Evolutionary conservation across 768 basidiomycete species (phyloP).

Genomic region (Lentinula detonsa): DNA sequence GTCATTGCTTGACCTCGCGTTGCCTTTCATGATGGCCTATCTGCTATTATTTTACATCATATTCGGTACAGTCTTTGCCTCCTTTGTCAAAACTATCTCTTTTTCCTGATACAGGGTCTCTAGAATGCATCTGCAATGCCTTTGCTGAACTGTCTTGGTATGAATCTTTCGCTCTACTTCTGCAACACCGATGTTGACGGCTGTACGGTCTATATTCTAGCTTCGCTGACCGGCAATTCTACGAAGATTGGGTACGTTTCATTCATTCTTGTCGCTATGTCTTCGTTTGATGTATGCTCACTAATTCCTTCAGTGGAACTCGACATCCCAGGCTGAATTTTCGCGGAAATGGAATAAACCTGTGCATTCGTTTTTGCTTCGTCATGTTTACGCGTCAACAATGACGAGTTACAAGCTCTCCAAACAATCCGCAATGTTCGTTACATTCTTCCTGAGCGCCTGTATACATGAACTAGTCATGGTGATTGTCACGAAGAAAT

Average conservation of each 20-base stretch:
- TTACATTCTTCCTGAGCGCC: conserved; percentile 91
- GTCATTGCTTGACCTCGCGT: conserved; percentile 76
- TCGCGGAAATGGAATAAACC: conserved; percentile 99
- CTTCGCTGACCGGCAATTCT: conserved; percentile 97
- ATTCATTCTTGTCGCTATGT: background rate
- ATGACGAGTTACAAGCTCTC: conserved; percentile 75
- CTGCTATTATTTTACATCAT: conserved; percentile 82
- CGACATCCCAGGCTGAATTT: conserved; percentile 95
- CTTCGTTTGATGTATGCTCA: background rate
- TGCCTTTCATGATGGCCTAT: conserved; percentile 94
- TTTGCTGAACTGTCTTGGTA: conserved; percentile 92
- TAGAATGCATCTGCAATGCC: conserved; percentile 91
- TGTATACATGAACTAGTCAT: conserved; percentile 93
- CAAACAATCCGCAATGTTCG: conserved; percentile 75
- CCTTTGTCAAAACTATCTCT: background rate
- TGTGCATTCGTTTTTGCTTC: conserved; percentile 87
- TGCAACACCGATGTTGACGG: conserved; percentile 2
- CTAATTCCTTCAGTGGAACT: conserved; percentile 68
- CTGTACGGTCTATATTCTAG: conserved; percentile 26
- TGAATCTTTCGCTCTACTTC: conserved; percentile 16
- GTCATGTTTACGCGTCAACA: conserved; percentile 92
- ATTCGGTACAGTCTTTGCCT: conserved; percentile 47
- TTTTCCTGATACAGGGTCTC: conserved; percentile 17
- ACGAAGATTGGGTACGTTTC: conserved; percentile 82
- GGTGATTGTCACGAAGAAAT: conserved; percentile 90